phyloP scores from a whole-genome alignment of 441 rosid genomes.

The Hura crepitans region DNA sequence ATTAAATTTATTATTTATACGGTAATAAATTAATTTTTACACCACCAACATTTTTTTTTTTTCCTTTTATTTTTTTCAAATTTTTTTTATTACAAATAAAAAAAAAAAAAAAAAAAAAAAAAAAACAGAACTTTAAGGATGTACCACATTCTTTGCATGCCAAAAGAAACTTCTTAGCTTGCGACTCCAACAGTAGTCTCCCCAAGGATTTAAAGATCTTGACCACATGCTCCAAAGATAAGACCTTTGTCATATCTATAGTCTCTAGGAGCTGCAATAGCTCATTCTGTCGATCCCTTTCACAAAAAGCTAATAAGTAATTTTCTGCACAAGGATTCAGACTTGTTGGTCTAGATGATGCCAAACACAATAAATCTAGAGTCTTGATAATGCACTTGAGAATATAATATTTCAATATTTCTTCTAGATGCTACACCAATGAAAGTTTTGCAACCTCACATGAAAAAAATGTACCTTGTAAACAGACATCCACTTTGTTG shows the following conservation, averaged over 20 bases:
- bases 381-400: neutral
- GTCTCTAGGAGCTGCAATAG: constrained; percentile 51
- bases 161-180: constrained; percentile 51
- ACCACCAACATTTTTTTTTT: too few species aligned
- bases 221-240: constrained; percentile 38
- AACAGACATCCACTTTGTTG: constrained; percentile 30
- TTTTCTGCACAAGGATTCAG: constrained; percentile 46
- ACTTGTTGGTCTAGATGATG: constrained; percentile 1
- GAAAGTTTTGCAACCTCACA: neutral
- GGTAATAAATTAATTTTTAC: too few species aligned
- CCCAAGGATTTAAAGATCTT: constrained; percentile 64
- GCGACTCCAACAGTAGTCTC: constrained; percentile 48
- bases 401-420: neutral
- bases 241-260: constrained; percentile 55
- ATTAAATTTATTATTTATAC: too few species aligned
- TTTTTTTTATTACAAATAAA: too few species aligned
- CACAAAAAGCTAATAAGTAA: constrained; percentile 70
- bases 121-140: constrained; percentile 22
- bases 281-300: constrained; percentile 47
- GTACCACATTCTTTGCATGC: constrained; percentile 47
- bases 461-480: constrained; percentile 43
- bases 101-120: too few species aligned
- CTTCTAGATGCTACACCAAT: neutral
- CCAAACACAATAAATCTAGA: neutral
- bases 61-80: too few species aligned